phyloP scores from a whole-genome alignment of 73 alveolate genomes.

The Tetrahymena thermophila region DNA sequence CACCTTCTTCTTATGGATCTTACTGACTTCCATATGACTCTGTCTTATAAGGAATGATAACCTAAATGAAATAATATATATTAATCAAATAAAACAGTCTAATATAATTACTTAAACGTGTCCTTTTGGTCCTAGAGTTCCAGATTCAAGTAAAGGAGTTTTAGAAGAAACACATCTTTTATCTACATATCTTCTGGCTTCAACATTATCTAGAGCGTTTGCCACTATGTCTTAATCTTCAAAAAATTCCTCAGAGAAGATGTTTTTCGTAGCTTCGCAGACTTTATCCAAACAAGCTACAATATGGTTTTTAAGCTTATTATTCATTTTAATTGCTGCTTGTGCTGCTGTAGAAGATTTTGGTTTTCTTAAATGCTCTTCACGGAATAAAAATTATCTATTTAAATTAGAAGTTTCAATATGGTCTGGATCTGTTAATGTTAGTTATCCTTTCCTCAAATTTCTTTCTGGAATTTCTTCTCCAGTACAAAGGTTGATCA shows the following conservation, averaged over 20 bases:
- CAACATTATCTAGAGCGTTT: slow-evolving; percentile 93
- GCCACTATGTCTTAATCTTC: slow-evolving; percentile 72
- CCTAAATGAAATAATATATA: slow-evolving; percentile 19
- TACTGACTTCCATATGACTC: slow-evolving; percentile 85
- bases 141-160: slow-evolving; percentile 87
- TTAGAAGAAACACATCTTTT: slow-evolving; percentile 81
- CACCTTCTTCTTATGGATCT: slow-evolving; percentile 86
- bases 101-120: slow-evolving; percentile 91
- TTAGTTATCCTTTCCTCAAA: slow-evolving; percentile 52
- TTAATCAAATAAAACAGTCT: slow-evolving; percentile 47
- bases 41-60: slow-evolving; percentile 82
- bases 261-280: slow-evolving; percentile 79
- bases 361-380: slow-evolving; percentile 89
- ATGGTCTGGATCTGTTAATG: slow-evolving; percentile 93
- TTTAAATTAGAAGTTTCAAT: slow-evolving; percentile 91
- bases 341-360: slow-evolving; percentile 94
- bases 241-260: slow-evolving; percentile 83
- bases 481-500: slow-evolving; percentile 69
- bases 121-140: slow-evolving; percentile 96
- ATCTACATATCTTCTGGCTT: slow-evolving; percentile 91
- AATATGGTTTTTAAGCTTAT: slow-evolving; percentile 73
- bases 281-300: slow-evolving; percentile 85
- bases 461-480: not conserved
- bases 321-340: slow-evolving; percentile 89
- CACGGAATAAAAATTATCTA: slow-evolving; percentile 92